Conservation (phyloP, 2,329 filamentous ascomycete genomes). For the Magnaporthiopsis rhizophila region DNA sequence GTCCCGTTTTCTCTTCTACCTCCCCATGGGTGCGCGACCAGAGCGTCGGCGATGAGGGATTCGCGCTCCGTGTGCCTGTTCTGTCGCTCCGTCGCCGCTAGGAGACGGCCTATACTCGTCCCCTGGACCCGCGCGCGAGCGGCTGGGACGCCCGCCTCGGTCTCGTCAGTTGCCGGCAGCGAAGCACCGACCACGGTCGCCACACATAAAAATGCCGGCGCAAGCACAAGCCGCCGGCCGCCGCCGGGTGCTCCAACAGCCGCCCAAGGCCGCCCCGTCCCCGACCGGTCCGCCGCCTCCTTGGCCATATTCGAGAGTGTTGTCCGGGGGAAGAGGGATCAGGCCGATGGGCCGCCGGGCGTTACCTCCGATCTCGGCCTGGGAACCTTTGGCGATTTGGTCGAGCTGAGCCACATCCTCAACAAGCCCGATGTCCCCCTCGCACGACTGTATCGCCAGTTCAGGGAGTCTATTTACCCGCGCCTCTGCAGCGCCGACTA, state of each 20-base stretch:
- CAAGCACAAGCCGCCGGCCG: background rate
- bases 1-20: background rate
- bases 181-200: background rate
- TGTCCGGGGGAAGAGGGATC: constrained; percentile 9
- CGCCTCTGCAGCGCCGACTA: constrained; percentile 16
- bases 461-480: constrained; percentile 24
- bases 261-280: too few species aligned
- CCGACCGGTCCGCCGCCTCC: background rate
- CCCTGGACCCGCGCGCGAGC: background rate
- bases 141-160: background rate
- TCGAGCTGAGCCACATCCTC: constrained; percentile 21
- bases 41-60: constrained; percentile 12
- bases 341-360: background rate
- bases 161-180: background rate
- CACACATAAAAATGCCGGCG: background rate
- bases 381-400: constrained; percentile 20
- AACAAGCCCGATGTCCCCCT: constrained; percentile 12
- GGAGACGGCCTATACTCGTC: constrained; percentile 4
- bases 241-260: background rate
- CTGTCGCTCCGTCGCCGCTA: constrained; percentile 10
- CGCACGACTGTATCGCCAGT: constrained; percentile 22
- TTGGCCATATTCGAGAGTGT: constrained; percentile 15
- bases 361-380: constrained; percentile 11
- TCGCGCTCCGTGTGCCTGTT: constrained; percentile 14
- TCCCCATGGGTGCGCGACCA: background rate